Evolutionary conservation across 768 basidiomycete species (phyloP), one percentile per base, ranked within the genome.

Genomic region (Tulasnella sp.): DNA sequence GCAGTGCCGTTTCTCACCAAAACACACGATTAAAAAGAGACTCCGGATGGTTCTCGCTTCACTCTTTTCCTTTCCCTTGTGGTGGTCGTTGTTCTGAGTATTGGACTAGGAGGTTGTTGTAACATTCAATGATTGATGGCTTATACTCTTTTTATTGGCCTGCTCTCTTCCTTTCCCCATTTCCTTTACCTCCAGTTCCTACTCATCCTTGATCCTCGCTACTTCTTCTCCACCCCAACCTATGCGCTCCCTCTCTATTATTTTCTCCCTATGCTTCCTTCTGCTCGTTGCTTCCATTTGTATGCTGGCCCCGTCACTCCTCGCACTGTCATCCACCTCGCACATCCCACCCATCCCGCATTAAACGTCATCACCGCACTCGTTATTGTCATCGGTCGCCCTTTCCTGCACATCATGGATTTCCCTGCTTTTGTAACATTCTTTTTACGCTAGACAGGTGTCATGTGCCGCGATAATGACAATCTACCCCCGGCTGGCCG

Each of bases 31-130:
- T 31, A 53, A 38, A 38, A 38, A 38, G 34, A 38, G 34, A 38
- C 34, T 38, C 34, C 34, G 5, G 34, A 38, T 38, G 34, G 34
- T 38, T 38, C 7, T 38, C 34, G 38, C n/a, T 48, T 9, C 24
- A 25, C n/a, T 48, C 45, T 9, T 7, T 48, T 53, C 42, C 29
- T 50, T 34, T 31, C 31, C 38, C 31, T 42, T 31, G 52, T 31
- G 52, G 52, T 53, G n/a, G 24, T 31, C 42, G 52, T 53, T 38
- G 24, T 53, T 53, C 30, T 31, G 52, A 31, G 42, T 38, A 38
- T 38, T 53, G 31, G 38, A 27, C 38, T 53, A 15, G n/a, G 45
- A 48, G n/a, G 19, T 19, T 25, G 29, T 53, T 24, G 27, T 31
- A 34, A 12, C 52, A 21, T 24, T 41, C 7, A 19, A n/a, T 31